These are phyloP conservation scores for Amphicarpaea edgeworthii DNA, from an alignment of 306 rosid genomes.

Conservation along the genomic window DNA sequence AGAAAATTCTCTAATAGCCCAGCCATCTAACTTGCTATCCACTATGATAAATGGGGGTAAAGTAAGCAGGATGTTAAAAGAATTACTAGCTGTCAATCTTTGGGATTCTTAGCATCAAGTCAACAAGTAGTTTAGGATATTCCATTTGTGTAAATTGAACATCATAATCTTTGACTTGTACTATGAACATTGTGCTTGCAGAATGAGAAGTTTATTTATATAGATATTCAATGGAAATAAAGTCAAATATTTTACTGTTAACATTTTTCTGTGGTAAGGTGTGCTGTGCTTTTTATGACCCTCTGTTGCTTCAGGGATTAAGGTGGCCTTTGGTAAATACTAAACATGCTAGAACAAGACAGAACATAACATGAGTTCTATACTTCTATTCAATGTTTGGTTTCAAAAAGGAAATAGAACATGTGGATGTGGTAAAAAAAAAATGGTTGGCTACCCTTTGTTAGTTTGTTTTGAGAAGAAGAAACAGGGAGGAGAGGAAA, in stretches of 20 bases:
- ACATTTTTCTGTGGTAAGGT: neutral
- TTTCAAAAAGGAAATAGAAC: neutral
- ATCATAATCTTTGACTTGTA: conserved; percentile 1
- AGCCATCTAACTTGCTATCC: neutral
- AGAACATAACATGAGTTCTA: neutral
- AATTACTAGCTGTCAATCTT: neutral
- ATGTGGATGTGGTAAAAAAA: neutral
- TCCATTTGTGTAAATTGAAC: neutral
- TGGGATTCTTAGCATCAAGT: neutral
- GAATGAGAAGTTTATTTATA: conserved; percentile 19
- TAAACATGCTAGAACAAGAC: neutral
- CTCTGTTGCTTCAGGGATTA: neutral
- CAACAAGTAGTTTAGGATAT: neutral
- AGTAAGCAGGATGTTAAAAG: neutral
- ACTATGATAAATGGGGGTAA: neutral
- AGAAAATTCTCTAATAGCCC: neutral
- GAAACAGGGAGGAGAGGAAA: no score
- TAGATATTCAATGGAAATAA: neutral
- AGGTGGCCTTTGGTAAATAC: neutral
- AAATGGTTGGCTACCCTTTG: neutral
- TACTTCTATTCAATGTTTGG: neutral
- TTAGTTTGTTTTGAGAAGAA: no score
- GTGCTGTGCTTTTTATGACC: neutral
- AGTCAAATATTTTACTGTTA: neutral
- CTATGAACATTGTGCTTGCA: neutral